Conservation (phyloP, 1,284 basidiomycete genomes). For the Heterobasidion occidentale region DNA sequence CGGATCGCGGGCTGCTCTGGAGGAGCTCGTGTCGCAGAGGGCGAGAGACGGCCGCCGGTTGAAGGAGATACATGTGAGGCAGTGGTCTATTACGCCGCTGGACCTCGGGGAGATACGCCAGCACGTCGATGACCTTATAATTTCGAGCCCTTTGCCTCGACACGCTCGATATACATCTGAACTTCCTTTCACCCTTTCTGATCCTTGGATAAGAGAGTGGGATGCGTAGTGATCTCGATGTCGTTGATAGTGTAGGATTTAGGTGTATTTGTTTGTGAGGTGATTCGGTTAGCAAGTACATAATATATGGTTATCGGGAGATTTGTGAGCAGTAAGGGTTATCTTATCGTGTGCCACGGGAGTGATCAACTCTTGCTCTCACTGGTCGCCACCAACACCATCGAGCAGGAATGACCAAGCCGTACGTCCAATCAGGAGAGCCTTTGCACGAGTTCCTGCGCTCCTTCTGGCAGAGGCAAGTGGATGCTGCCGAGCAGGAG, state of each 20-base stretch:
- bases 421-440: conserved; percentile 61
- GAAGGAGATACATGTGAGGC: background rate
- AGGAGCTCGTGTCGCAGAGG: background rate
- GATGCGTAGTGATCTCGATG: no score
- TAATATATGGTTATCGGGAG: background rate
- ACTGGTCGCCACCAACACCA: background rate
- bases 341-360: background rate
- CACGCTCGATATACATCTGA: no score
- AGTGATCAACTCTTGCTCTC: background rate
- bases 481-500: conserved; percentile 74
- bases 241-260: no score
- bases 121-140: background rate
- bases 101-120: background rate
- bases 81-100: background rate
- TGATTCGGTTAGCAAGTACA: background rate
- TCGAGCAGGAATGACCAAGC: conserved; percentile 7
- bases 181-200: no score
- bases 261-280: no score
- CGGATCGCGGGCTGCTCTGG: background rate
- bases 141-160: no score
- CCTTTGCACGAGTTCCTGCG: conserved; percentile 70
- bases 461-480: conserved; percentile 79
- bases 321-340: background rate
- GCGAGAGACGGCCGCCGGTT: background rate
- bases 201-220: no score